phyloP scores from a whole-genome alignment of 2,329 filamentous ascomycete species.

The Xylariaceae sp. region DNA sequence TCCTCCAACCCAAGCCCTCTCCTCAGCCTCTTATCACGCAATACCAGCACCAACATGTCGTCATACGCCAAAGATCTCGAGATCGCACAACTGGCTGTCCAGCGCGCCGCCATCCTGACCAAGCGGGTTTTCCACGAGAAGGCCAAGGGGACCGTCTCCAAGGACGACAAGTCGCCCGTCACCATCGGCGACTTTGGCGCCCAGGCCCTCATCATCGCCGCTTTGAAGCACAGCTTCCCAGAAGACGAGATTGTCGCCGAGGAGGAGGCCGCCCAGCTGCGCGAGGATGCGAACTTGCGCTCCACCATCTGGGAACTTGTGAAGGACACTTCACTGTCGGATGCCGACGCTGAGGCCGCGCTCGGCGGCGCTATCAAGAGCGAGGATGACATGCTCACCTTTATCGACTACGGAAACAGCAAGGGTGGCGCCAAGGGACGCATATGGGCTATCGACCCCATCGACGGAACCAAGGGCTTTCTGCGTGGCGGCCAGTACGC shows the following conservation, averaged over 20 bases:
- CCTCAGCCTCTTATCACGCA: constrained; percentile 20
- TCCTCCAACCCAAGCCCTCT: constrained; percentile 7
- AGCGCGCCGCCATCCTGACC: constrained; percentile 75
- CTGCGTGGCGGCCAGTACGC: constrained; percentile 96
- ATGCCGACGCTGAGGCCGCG: constrained; percentile 66
- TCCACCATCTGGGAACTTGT: constrained; percentile 87
- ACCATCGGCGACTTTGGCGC: constrained; percentile 98
- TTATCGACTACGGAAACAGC: constrained; percentile 72
- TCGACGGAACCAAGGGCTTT: constrained; percentile 98
- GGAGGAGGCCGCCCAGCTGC: constrained; percentile 85
- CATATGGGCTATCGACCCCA: constrained; percentile 96
- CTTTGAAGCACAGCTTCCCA: constrained; percentile 88
- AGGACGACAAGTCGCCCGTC: constrained; percentile 94
- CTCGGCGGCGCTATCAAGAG: constrained; percentile 73
- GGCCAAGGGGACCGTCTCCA: constrained; percentile 91
- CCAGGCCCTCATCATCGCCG: constrained; percentile 92
- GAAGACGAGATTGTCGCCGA: constrained; percentile 91
- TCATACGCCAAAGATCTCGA: constrained; percentile 72
- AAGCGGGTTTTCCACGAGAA: constrained; percentile 84
- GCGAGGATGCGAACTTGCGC: constrained; percentile 71
- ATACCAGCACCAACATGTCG: constrained; percentile 41
- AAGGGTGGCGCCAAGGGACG: constrained; percentile 74
- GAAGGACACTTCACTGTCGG: constrained; percentile 70
- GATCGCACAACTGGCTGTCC: constrained; percentile 76
- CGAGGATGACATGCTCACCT: constrained; percentile 69